Conservation (phyloP, 2,329 filamentous ascomycete species). For the Emydomyces testavorans region DNA sequence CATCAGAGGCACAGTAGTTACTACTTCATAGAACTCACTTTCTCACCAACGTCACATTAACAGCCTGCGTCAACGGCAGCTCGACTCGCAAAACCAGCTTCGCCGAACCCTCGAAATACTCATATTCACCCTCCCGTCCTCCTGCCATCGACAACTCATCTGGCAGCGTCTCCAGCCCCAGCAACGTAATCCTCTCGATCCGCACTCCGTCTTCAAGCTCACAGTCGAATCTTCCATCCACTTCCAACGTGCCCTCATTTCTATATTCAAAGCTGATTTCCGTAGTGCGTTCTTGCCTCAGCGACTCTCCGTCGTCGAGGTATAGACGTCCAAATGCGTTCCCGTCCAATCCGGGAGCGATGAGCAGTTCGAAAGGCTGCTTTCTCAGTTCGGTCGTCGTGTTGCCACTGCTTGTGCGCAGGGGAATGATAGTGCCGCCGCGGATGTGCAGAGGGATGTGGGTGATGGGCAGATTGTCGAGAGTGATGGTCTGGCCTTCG, state of each 20-base stretch:
- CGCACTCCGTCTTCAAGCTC: constrained; percentile 24
- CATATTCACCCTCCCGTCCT: too few species aligned
- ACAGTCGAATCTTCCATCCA: constrained; percentile 14
- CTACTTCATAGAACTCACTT: too few species aligned
- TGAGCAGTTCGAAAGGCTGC: constrained; percentile 57
- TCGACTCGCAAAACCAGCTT: constrained; percentile 7
- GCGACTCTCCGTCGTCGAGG: constrained; percentile 62
- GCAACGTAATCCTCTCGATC: constrained; percentile 42
- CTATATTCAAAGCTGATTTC: constrained; percentile 48
- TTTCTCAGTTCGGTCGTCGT: constrained; percentile 50
- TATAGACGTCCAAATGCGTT: constrained; percentile 58
- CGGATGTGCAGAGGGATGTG: constrained; percentile 53
- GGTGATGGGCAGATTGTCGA: constrained; percentile 38
- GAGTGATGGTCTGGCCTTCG: constrained; percentile 34
- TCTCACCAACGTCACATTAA: not conserved
- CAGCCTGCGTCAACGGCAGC: constrained; percentile 6
- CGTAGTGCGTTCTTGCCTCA: constrained; percentile 47
- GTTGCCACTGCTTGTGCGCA: constrained; percentile 43
- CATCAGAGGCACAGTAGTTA: not conserved
- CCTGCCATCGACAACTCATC: not conserved
- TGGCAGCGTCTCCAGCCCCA: constrained; percentile 27
- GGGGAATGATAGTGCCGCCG: constrained; percentile 49
- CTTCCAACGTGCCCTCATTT: constrained; percentile 30
- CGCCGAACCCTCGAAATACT: constrained; percentile 9
- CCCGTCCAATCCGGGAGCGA: constrained; percentile 53